Conservation (phyloP, 106 monocot species). For the Acorus calamus region DNA sequence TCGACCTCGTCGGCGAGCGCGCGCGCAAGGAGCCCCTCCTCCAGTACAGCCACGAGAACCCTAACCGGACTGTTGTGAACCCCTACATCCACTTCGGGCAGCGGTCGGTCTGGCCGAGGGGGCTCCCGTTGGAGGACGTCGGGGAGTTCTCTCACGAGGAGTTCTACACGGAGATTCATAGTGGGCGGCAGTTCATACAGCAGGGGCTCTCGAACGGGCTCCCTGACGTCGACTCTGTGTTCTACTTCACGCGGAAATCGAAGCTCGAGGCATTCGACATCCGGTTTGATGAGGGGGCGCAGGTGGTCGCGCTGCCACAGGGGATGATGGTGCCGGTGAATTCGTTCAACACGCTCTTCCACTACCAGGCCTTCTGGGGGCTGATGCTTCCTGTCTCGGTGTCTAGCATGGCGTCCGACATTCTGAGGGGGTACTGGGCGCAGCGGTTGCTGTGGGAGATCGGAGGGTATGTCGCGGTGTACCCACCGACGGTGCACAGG, state of each 20-base stretch:
- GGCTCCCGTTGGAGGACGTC: slow-evolving; percentile 68
- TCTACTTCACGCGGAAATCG: slow-evolving; percentile 93
- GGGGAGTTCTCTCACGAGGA: slow-evolving; percentile 65
- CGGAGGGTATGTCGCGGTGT: slow-evolving; percentile 68
- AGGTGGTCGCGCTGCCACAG: slow-evolving; percentile 77
- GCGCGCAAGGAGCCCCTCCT: slow-evolving; percentile 33
- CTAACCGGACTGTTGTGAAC: slow-evolving; percentile 74
- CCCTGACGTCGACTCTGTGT: slow-evolving; percentile 83
- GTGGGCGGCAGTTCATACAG: slow-evolving; percentile 89
- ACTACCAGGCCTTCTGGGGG: slow-evolving; percentile 84
- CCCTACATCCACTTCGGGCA: slow-evolving; percentile 95
- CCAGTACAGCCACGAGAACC: slow-evolving; percentile 84
- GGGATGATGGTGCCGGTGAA: slow-evolving; percentile 81
- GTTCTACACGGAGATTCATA: slow-evolving; percentile 83
- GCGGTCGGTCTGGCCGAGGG: slow-evolving; percentile 90
- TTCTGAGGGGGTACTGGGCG: slow-evolving; percentile 82
- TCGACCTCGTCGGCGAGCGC: slow-evolving; percentile 39
- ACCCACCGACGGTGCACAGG: slow-evolving; percentile 75
- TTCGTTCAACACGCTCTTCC: slow-evolving; percentile 85
- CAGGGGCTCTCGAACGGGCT: slow-evolving; percentile 88
- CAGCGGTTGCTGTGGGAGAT: slow-evolving; percentile 97
- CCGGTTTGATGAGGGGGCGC: slow-evolving; percentile 62
- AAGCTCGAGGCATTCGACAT: slow-evolving; percentile 54
- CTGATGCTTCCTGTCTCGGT: slow-evolving; percentile 71
- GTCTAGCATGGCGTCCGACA: slow-evolving; percentile 88